Base-by-base conservation (phyloP, 2,329 filamentous ascomycete species). In the Talaromyces sp. region DNA sequence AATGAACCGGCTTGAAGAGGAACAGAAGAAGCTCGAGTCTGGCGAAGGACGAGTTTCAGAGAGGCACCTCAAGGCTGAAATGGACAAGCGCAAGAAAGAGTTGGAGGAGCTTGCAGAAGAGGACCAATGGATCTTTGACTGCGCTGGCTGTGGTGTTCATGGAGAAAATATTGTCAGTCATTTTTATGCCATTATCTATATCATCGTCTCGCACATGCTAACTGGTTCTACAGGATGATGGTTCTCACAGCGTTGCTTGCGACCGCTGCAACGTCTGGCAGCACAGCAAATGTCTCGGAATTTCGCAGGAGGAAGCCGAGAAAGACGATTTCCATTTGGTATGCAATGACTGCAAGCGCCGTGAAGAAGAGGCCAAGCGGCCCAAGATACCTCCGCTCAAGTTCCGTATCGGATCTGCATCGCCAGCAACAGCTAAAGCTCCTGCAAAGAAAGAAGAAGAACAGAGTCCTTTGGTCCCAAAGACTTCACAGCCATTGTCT, bases 241-340 rank as follows among this genome's bases (percentile, higher is more conserved):
- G 95, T 40, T 89, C 91, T 7, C 93, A 96, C 72, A 96, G 92
- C 73, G 88, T 99, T 66, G 90, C 93, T 31, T 99, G 95, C 76
- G 95, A 99, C 72, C 88, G 83, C 67, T 99, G 95, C 80, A 96
- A 89, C 72, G 89, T 96, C 55, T 99, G 95, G 95, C 94, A 98
- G 73, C 95, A 99, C 72, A 96, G 92, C 81, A 91, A 90, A 69
- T 99, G 95, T 72, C 85, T 96, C 63, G 89, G 88, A 47, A 90
- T 98, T 65, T 84, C 85, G 53, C 85, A 96, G 68, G 79, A 84
- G 63, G 89, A 93, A 65, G 93, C 92, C 0, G 94, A 96, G 66
- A 83, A 87, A 54, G 87, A 91, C 1, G 90, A 96, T 66, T 98
- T 98, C 70, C 87, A 91, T 64, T 96, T 96, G 70, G 76, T 96